Evolutionary conservation across 2,329 filamentous ascomycete genomes (phyloP).

Genomic region (Macrophomina tecta): DNA sequence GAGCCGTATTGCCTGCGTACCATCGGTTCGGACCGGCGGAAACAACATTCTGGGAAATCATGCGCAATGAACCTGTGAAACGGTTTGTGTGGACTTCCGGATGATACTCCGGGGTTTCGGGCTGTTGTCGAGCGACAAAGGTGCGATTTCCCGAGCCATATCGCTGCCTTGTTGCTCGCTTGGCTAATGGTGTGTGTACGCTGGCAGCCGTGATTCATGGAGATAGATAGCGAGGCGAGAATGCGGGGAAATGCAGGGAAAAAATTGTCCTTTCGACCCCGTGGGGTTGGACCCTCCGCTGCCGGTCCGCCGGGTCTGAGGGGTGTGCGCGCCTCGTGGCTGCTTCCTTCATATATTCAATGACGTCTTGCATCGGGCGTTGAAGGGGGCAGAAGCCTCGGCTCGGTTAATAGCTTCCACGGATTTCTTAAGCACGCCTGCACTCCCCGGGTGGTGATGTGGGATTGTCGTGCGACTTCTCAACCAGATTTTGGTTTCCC

Average conservation of each 20-base stretch:
- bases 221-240: neutral
- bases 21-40: neutral
- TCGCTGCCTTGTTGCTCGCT: neutral
- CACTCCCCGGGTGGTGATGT: too few relatives aligned
- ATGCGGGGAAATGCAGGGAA: neutral
- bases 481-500: too few relatives aligned
- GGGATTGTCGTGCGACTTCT: too few relatives aligned
- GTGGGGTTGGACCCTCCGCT: too few relatives aligned
- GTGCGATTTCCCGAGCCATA: conserved; percentile 7
- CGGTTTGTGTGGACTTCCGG: neutral
- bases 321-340: too few relatives aligned
- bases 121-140: conserved; percentile 1
- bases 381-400: too few relatives aligned
- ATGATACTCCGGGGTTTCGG: neutral
- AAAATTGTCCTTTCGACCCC: neutral
- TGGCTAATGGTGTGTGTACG: neutral
- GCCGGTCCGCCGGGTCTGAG: too few relatives aligned
- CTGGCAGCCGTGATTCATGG: neutral
- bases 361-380: too few relatives aligned
- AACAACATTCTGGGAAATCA: neutral
- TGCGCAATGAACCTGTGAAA: neutral
- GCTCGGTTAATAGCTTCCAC: too few relatives aligned
- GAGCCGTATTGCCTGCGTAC: neutral
- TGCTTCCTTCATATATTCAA: too few relatives aligned
- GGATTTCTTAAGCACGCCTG: too few relatives aligned